Conservation (phyloP, 768 basidiomycete species). For the Candolleomyces aberdarensis region DNA sequence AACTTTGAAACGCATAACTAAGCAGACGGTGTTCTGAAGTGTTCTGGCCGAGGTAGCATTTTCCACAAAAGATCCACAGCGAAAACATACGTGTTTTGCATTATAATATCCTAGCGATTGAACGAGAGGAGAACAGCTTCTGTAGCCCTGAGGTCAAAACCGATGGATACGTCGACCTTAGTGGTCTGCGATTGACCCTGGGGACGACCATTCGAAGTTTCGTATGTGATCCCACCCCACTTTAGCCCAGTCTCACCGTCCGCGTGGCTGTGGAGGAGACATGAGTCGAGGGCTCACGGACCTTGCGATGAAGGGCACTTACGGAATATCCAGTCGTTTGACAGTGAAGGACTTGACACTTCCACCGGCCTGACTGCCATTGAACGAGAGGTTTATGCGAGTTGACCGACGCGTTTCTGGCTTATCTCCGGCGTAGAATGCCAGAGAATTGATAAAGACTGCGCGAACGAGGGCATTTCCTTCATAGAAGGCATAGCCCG, state of each 20-base stretch:
- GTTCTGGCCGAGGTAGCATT: too few relatives aligned
- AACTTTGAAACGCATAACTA: not conserved
- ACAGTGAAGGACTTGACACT: conserved; percentile 34
- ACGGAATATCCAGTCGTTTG: conserved; percentile 50
- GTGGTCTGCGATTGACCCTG: conserved; percentile 32
- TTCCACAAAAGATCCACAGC: too few relatives aligned
- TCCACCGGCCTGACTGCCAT: conserved; percentile 13
- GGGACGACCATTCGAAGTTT: conserved; percentile 43
- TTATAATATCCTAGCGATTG: not conserved
- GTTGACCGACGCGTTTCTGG: conserved; percentile 29
- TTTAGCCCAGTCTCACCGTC: conserved; percentile 48
- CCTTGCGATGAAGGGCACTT: conserved; percentile 13
- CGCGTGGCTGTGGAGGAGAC: conserved; percentile 33
- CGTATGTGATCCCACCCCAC: conserved; percentile 60
- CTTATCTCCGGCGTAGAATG: conserved; percentile 38
- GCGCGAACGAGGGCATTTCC: conserved; percentile 39
- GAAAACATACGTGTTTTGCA: not conserved
- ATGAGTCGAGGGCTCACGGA: not conserved
- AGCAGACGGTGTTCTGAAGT: too few relatives aligned
- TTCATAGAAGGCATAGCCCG: conserved; percentile 66
- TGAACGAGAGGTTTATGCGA: conserved; percentile 42
- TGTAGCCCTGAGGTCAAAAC: conserved; percentile 46
- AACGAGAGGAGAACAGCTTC: conserved; percentile 46
- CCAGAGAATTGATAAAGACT: conserved; percentile 57
- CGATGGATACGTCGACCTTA: conserved; percentile 25